These are phyloP conservation scores for Fusarium pseudonygamai DNA, from an alignment of 2,329 filamentous ascomycete genomes.

Conservation along the genomic window DNA sequence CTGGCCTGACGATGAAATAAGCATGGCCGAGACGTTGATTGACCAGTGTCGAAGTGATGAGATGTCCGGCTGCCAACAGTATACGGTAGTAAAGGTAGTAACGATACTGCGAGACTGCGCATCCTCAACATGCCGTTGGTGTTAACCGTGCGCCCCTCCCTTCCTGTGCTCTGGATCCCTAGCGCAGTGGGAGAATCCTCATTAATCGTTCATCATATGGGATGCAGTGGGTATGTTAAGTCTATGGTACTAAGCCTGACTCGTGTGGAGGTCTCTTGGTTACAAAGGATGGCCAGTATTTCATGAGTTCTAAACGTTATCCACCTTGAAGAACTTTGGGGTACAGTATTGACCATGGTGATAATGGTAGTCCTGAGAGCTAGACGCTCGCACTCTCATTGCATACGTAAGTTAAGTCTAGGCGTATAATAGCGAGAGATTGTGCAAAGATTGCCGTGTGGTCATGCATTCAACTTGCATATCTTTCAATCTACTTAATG, in stretches of 20 bases:
- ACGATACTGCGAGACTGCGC: neutral
- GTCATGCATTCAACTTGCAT: neutral
- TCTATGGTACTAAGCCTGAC: neutral
- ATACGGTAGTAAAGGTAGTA: neutral
- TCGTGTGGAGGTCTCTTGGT: neutral
- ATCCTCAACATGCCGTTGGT: constrained; percentile 10
- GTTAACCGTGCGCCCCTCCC: constrained; percentile 8
- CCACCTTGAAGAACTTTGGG: neutral
- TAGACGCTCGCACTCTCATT: neutral
- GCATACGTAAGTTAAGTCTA: neutral
- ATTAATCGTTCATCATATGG: neutral
- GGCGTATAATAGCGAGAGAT: neutral
- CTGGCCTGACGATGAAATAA: neutral
- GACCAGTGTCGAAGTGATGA: neutral
- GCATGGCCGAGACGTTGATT: neutral
- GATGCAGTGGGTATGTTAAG: neutral
- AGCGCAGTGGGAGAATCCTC: neutral
- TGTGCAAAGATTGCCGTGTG: neutral
- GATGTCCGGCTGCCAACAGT: neutral
- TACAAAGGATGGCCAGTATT: neutral
- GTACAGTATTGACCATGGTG: neutral
- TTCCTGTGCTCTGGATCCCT: neutral
- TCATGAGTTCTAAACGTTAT: neutral
- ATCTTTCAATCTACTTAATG: neutral
- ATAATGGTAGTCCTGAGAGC: neutral